Percentiles rank a stretch among this genome's conserved stretches.
Conservation (phyloP, 2,329 filamentous ascomycete species). For the Alternaria alternata region DNA sequence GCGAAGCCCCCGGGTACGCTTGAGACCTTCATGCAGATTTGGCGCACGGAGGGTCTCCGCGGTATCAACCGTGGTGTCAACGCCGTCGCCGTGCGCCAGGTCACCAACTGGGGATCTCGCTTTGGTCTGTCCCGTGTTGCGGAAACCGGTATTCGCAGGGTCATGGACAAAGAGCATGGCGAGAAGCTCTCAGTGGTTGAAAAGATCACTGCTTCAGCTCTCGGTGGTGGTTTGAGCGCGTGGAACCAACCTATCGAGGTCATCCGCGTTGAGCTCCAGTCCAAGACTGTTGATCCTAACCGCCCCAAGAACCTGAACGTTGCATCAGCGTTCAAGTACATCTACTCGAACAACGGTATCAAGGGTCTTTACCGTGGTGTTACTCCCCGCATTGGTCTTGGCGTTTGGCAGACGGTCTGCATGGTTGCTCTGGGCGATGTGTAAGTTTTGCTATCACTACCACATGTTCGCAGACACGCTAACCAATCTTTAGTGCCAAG, state of each 20-base stretch:
- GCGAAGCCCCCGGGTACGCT: slow-evolving; percentile 90
- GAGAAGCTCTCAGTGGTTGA: slow-evolving; percentile 81
- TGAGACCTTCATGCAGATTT: slow-evolving; percentile 96
- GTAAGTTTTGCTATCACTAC: slow-evolving; percentile 65
- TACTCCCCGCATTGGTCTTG: slow-evolving; percentile 88
- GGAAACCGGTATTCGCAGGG: slow-evolving; percentile 83
- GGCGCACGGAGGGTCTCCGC: slow-evolving; percentile 88
- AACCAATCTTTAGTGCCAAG: slow-evolving; percentile 63
- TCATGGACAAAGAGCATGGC: slow-evolving; percentile 79
- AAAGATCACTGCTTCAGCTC: slow-evolving; percentile 85
- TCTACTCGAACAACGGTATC: slow-evolving; percentile 87
- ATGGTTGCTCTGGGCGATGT: slow-evolving; percentile 99
- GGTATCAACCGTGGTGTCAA: slow-evolving; percentile 99
- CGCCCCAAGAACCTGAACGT: slow-evolving; percentile 99
- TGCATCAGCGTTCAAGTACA: slow-evolving; percentile 81
- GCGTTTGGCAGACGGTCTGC: slow-evolving; percentile 99
- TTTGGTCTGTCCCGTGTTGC: slow-evolving; percentile 94
- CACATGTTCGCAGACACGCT: slow-evolving; percentile 15
- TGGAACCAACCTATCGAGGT: slow-evolving; percentile 99
- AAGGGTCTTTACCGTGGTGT: slow-evolving; percentile 96
- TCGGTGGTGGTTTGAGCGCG: slow-evolving; percentile 93
- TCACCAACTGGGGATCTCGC: slow-evolving; percentile 98
- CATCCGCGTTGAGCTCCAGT: slow-evolving; percentile 99
- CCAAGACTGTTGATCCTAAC: slow-evolving; percentile 97
- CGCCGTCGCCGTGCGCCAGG: slow-evolving; percentile 96